Evolutionary conservation across 805 yeast genomes (phyloP), one percentile per base, ranked within the genome.

Genomic region (Metschnikowia santaceciliae): DNA sequence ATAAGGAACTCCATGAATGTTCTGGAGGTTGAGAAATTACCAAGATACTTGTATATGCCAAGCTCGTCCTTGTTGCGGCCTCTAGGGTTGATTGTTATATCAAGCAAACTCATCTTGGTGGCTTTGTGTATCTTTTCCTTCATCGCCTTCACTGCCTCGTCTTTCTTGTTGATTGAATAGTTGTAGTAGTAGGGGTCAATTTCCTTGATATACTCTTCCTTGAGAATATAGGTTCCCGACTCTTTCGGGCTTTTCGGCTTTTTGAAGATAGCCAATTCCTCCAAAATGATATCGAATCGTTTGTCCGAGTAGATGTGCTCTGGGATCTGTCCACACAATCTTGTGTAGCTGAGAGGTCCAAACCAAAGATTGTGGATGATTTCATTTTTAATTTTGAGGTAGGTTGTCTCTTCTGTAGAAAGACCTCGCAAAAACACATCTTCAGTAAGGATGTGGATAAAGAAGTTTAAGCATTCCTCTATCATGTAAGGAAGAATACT

Each of bases 281-380:
- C 67, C 30, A 74, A 59, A n/a, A 71, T 61, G 11, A 67, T 53
- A 56, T 83, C 96, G 71, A 92, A 90, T 23, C 81, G 70, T 54
- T 87, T 88, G 51, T 89, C 94, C 4, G 81, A 74, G 0, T 83
- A 70, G 34, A 90, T 73, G 57, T 84, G 87, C 46, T 90, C 97
- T 0, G 97, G 92, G 2, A 90, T 77, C 14, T 76, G 78, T 2
- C 80, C 69, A 51, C 84, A 77, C 17, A 94, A 67, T 50, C 87
- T 87, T 3, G 94, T 80, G 62, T 84, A 91, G 20, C 82, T 75
- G 72, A 83, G 70, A 2, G 86, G 84, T 32, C 83, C 82, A 70
- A 89, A 88, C 55, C 95, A 84, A n/a, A 92, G 71, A 2, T 82
- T 77, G 61, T 94, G 97, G 20, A 90, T 74, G n/a, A 92, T 81